A percentile compares a stretch with the other conserved stretches of the same genome.
Conservation (phyloP, 2,329 filamentous ascomycete genomes). For the Leptographium lundbergii region DNA sequence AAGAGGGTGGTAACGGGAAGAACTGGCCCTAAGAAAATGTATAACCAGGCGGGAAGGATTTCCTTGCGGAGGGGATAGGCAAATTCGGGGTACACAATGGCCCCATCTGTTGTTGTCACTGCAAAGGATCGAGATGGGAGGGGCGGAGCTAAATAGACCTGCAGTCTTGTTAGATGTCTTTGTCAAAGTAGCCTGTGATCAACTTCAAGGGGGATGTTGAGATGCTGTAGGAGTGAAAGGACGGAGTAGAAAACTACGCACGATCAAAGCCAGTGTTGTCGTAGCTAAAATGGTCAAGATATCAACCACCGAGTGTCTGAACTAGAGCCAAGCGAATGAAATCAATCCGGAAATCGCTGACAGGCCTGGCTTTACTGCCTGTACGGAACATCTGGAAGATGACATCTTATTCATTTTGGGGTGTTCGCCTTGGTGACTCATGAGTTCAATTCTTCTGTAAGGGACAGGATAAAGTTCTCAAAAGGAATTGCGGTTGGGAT, state of each 20-base stretch:
- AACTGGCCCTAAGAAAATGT: conserved; percentile 51
- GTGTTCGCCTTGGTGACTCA: not conserved
- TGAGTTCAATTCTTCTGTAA: not conserved
- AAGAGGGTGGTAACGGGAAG: conserved; percentile 53
- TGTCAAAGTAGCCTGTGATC: not conserved
- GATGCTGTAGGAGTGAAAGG: conserved; percentile 36
- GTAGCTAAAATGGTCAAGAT: conserved; percentile 48
- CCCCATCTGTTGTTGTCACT: conserved; percentile 51
- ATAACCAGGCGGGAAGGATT: conserved; percentile 59
- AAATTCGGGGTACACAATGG: conserved; percentile 58
- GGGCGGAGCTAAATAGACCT: conserved; percentile 52
- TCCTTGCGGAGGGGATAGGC: conserved; percentile 59
- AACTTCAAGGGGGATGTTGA: not conserved
- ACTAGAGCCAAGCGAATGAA: conserved; percentile 42
- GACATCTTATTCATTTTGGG: not conserved
- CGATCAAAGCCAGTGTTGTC: conserved; percentile 16
- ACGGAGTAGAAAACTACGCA: conserved; percentile 35
- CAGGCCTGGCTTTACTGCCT: not conserved
- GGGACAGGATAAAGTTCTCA: not conserved
- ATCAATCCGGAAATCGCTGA: not conserved
- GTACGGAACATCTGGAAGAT: not conserved
- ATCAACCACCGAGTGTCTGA: conserved; percentile 55
- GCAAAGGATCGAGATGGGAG: conserved; percentile 59
- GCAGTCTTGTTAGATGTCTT: not conserved
- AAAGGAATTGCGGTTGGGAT: not conserved